Evolutionary conservation across 805 yeast species (phyloP).

Genomic region (Saccharomycopsis olivae): DNA sequence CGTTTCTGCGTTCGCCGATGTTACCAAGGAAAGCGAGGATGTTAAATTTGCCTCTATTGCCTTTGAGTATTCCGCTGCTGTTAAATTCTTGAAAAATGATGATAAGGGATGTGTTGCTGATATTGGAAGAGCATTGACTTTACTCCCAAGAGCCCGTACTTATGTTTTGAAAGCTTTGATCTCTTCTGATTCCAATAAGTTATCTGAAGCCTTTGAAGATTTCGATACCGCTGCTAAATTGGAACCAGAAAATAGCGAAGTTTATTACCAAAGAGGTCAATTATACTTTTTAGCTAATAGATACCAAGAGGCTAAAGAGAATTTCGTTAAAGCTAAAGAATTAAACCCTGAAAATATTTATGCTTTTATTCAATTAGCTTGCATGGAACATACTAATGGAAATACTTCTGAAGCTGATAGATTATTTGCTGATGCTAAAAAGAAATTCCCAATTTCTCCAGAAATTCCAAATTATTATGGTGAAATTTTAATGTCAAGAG

Average conservation of each 20-base stretch:
- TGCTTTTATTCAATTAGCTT: conserved; percentile 87
- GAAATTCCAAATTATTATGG: conserved; percentile 95
- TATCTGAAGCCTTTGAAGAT: conserved; percentile 50
- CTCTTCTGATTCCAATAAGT: conserved; percentile 53
- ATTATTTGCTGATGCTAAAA: conserved; percentile 57
- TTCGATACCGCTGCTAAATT: conserved; percentile 62
- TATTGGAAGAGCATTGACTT: conserved; percentile 52
- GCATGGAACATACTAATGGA: conserved; percentile 77
- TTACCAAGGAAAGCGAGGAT: conserved; percentile 21
- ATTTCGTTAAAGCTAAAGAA: conserved; percentile 68
- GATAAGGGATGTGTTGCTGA: conserved; percentile 52
- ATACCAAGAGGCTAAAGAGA: conserved; percentile 55
- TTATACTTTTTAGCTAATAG: conserved; percentile 73
- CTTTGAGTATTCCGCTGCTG: conserved; percentile 73
- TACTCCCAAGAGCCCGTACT: conserved; percentile 71
- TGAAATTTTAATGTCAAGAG: conserved; percentile 79
- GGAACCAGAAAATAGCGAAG: conserved; percentile 67
- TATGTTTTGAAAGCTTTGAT: conserved; percentile 75
- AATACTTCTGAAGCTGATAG: conserved; percentile 48
- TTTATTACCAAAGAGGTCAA: conserved; percentile 93
- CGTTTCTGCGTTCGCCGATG: conserved; percentile 31
- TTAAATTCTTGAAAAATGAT: conserved; percentile 72
- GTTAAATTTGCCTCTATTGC: conserved; percentile 52
- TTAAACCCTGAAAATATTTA: conserved; percentile 68
- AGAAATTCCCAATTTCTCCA: conserved; percentile 74